Percentiles rank a stretch among this genome's conserved stretches.
These are phyloP conservation scores for Phytophthora cactorum DNA, from an alignment of 352 stramenopile species.

Conservation along the genomic window DNA sequence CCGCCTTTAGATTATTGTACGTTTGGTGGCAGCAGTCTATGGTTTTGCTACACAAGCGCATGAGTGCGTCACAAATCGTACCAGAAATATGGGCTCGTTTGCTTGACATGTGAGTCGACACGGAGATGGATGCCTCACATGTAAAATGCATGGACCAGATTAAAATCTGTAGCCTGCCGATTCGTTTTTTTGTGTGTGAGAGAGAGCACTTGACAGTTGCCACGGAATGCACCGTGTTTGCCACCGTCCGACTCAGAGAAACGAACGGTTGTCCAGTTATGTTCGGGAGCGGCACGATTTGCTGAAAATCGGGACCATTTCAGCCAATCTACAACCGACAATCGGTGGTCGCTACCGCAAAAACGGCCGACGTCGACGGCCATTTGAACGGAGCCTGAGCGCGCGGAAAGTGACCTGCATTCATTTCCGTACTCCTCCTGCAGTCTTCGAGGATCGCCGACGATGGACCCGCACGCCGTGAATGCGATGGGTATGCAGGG, in stretches of 20 bases:
- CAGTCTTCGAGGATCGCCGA: constrained; percentile 2
- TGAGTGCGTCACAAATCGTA: too few species aligned
- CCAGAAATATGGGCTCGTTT: too few species aligned
- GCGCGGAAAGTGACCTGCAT: constrained; percentile 33
- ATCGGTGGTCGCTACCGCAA: constrained; percentile 24
- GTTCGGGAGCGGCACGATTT: constrained; percentile 2
- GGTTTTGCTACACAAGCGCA: too few species aligned
- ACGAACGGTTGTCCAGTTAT: constrained; percentile 17
- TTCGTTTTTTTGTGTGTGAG: too few species aligned
- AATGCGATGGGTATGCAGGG: constrained; percentile 74
- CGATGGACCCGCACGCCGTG: constrained; percentile 69
- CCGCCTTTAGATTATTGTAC: background rate
- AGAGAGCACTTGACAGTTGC: background rate
- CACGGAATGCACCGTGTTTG: constrained; percentile 1
- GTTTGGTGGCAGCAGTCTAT: background rate
- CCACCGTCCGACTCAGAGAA: constrained; percentile 12
- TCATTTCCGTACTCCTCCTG: constrained; percentile 7
- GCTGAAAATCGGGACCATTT: constrained; percentile 11
- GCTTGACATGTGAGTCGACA: background rate
- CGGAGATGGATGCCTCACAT: too few species aligned
- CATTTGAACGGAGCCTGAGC: constrained; percentile 39
- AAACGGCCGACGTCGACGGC: constrained; percentile 21
- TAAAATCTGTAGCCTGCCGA: too few species aligned
- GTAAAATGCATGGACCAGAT: too few species aligned
- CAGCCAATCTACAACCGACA: constrained; percentile 10